Base-by-base conservation (phyloP, 768 basidiomycete genomes). In the Mycena chlorophos region DNA sequence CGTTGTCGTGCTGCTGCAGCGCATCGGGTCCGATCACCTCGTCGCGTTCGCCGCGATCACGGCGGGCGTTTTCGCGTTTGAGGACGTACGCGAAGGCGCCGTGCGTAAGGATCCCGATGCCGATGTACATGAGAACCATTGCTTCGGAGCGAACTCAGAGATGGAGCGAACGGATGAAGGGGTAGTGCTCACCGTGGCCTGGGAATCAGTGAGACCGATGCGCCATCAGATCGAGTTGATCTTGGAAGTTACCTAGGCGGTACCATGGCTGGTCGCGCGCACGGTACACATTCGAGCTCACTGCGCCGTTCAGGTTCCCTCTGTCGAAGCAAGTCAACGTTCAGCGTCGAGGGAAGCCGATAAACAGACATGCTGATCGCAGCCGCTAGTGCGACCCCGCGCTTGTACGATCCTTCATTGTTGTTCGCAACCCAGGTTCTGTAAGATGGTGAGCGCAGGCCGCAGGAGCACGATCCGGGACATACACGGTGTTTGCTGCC, bases 351-450 rank as follows among this genome's bases (percentile, higher is more conserved):
- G 37, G 71, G 68, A 71, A 19, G 8, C 17, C 26, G 23, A 46
- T 2, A 27, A 8, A 13, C 56, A 34, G 20, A 81, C 60, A 62
- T 62, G 40, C 87, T 86, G 56, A 88, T 87, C 3, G 85, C 83
- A 79, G 88, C 83, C 2, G 81, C 87, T 3, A 90, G 74, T 2
- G 83, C 83, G 12, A 86, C 82, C 47, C 82, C 81, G 8, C 88
- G 83, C 68, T 89, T 89, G 66, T 88, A 89, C 3, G 85, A 77
- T 0, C 89, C 87, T 65, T 90, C 89, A 37, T 84, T 77, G 55
- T 88, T 89, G 51, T 84, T 79, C 17, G 84, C 83, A 17, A 87
- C 80, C 87, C 87, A 91, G 27, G 87, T 84, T 4, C 85, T 83
- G 67, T 60, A 53, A 59, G 67, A 19, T 37, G 29, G 26, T 26